phyloP scores from a whole-genome alignment of 2,329 filamentous ascomycete genomes.

The Cytospora piceae region DNA sequence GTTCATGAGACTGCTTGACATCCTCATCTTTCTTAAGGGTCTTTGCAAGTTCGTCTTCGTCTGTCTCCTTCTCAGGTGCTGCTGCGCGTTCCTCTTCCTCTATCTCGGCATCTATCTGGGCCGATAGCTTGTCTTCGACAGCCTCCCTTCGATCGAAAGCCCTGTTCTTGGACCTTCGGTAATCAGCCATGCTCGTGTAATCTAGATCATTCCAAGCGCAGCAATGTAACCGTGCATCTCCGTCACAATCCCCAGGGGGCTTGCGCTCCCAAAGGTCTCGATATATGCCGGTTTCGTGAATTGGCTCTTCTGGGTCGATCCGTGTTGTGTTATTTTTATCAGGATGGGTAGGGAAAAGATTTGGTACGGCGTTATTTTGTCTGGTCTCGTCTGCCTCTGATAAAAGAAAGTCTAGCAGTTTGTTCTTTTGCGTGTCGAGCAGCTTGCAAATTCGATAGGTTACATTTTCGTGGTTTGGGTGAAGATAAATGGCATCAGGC shows the following conservation, averaged over 20 bases:
- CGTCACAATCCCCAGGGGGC: conserved; percentile 9
- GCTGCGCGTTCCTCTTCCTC: not conserved
- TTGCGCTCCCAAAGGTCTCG: conserved; percentile 38
- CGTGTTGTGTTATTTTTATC: conserved; percentile 33
- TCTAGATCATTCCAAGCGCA: not conserved
- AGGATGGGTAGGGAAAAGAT: conserved; percentile 31
- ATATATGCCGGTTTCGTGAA: conserved; percentile 35
- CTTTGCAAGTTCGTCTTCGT: conserved; percentile 3
- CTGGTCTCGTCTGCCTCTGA: conserved; percentile 9
- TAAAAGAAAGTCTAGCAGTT: conserved; percentile 34
- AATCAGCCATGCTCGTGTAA: not conserved
- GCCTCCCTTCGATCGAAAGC: not conserved
- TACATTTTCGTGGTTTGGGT: conserved; percentile 29
- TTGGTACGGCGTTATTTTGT: not conserved
- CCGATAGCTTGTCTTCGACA: not conserved
- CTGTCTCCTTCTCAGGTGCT: not conserved
- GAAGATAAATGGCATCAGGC: conserved; percentile 33
- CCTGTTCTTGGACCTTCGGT: not conserved
- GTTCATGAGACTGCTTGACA: no score
- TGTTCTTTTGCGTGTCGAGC: conserved; percentile 33
- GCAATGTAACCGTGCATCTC: conserved; percentile 8
- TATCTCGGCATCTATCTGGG: not conserved
- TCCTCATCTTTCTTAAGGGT: not conserved
- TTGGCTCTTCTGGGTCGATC: conserved; percentile 37
- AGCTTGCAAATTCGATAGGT: conserved; percentile 36